Evolutionary conservation across 352 stramenopile genomes (phyloP).

Genomic region (Elongisporangium anandrum): DNA sequence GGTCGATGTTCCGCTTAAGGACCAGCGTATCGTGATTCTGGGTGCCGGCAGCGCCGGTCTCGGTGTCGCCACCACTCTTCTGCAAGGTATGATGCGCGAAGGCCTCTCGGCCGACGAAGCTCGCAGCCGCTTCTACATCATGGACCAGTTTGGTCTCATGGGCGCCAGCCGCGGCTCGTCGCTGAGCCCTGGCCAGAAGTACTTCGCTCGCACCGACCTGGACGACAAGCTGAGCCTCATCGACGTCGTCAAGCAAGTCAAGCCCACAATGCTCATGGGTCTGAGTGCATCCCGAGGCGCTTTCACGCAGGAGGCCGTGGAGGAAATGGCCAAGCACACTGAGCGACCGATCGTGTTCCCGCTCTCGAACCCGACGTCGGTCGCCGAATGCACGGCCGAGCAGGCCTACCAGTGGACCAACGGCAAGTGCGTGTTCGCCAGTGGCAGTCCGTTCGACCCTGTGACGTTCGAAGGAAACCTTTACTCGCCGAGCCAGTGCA

Average conservation of each 20-base stretch:
- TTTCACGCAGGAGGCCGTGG: conserved; percentile 83
- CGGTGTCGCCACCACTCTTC: conserved; percentile 89
- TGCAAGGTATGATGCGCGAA: conserved; percentile 90
- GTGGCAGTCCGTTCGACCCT: conserved; percentile 93
- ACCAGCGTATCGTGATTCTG: conserved; percentile 95
- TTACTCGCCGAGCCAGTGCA: conserved; percentile 87
- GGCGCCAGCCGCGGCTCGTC: conserved; percentile 29
- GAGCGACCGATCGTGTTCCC: conserved; percentile 95
- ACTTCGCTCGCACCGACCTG: conserved; percentile 67
- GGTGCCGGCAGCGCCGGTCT: conserved; percentile 93
- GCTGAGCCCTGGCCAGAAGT: conserved; percentile 75
- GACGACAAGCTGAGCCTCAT: conserved; percentile 73
- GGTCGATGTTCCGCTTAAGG: conserved; percentile 79
- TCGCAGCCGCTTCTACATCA: conserved; percentile 71
- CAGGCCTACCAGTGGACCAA: conserved; percentile 97
- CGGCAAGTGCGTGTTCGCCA: conserved; percentile 94
- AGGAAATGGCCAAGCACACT: conserved; percentile 87
- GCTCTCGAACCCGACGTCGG: conserved; percentile 95
- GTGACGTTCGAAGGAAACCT: conserved; percentile 85
- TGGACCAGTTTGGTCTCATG: conserved; percentile 75
- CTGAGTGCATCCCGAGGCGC: conserved; percentile 82
- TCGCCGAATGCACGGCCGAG: conserved; percentile 95
- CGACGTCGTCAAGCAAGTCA: conserved; percentile 79
- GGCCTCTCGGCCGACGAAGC: conserved; percentile 64
- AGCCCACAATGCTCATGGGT: conserved; percentile 95